phyloP scores from a whole-genome alignment of 1,284 basidiomycete species.

The Lignosus rhinocerotis region DNA sequence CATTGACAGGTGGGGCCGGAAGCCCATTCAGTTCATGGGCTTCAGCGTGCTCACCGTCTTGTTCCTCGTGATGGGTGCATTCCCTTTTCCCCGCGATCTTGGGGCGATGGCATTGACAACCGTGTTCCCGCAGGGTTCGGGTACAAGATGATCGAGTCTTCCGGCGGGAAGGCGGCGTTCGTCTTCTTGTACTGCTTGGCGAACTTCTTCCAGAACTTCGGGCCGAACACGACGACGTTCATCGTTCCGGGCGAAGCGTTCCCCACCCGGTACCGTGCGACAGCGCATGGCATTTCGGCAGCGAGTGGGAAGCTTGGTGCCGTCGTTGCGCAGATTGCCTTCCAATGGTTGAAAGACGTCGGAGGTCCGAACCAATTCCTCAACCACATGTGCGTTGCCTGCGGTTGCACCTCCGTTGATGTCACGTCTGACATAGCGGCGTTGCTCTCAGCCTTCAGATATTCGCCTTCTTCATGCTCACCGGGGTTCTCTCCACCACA shows the following conservation, averaged over 20 bases:
- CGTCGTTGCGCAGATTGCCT: constrained; percentile 81
- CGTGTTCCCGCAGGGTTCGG: constrained; percentile 56
- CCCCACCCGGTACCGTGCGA: constrained; percentile 85
- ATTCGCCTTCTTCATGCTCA: constrained; percentile 80
- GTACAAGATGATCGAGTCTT: constrained; percentile 63
- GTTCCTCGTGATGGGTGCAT: constrained; percentile 60
- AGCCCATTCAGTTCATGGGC: constrained; percentile 78
- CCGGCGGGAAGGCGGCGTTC: constrained; percentile 59
- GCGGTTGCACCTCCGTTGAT: background rate
- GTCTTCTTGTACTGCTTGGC: constrained; percentile 78
- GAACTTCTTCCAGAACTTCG: constrained; percentile 78
- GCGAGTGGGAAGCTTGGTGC: constrained; percentile 84
- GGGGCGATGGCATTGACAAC: background rate
- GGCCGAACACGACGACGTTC: constrained; percentile 83
- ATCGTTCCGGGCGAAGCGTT: constrained; percentile 83
- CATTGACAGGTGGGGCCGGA: constrained; percentile 74
- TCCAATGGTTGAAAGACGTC: constrained; percentile 69
- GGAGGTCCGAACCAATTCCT: constrained; percentile 62
- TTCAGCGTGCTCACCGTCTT: constrained; percentile 69
- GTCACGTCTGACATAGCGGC: constrained; percentile 6
- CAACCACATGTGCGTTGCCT: constrained; percentile 55
- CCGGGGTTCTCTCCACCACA: constrained; percentile 75
- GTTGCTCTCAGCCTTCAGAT: constrained; percentile 53
- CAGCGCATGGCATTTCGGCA: constrained; percentile 84
- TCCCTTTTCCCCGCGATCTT: background rate